A percentile compares a stretch with the other conserved stretches of the same genome.
phyloP scores from a whole-genome alignment of 2,329 filamentous ascomycete genomes.

The Arachnopeziza araneosa region DNA sequence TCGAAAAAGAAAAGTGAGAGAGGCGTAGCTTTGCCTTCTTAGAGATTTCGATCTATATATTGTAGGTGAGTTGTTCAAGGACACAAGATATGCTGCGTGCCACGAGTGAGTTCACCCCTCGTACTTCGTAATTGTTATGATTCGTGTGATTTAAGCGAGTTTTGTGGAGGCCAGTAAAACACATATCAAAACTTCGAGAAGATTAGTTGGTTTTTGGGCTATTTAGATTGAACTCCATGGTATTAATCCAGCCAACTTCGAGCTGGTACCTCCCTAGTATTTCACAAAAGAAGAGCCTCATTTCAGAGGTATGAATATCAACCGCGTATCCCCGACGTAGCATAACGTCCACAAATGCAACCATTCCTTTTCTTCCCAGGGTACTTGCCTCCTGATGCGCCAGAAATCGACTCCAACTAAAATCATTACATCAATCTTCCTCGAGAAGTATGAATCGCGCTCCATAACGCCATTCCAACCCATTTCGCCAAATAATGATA shows the following conservation, averaged over 20 bases:
- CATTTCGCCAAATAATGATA: neutral
- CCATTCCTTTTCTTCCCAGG: neutral
- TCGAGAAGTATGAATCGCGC: neutral
- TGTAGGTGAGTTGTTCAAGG: too few relatives aligned
- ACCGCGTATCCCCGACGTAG: neutral
- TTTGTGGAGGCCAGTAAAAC: neutral
- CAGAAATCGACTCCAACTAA: neutral
- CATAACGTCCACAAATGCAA: neutral
- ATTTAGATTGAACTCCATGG: neutral
- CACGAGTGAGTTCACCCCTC: too few relatives aligned
- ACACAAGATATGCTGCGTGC: too few relatives aligned
- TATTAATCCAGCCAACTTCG: neutral
- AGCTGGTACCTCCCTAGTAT: neutral
- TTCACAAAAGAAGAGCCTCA: neutral
- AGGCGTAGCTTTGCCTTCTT: too few relatives aligned
- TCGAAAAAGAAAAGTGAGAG: too few relatives aligned
- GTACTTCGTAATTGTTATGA: neutral
- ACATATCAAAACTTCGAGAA: neutral
- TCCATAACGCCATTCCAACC: neutral
- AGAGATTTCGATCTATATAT: too few relatives aligned
- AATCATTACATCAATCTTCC: neutral
- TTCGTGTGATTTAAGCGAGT: neutral
- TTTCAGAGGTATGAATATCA: neutral
- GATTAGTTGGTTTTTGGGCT: too few relatives aligned
- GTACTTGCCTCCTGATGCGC: neutral